Evolutionary conservation across 2,329 filamentous ascomycete genomes (phyloP), one percentile per base, ranked within the genome.

Genomic region (Xylaria sp.): DNA sequence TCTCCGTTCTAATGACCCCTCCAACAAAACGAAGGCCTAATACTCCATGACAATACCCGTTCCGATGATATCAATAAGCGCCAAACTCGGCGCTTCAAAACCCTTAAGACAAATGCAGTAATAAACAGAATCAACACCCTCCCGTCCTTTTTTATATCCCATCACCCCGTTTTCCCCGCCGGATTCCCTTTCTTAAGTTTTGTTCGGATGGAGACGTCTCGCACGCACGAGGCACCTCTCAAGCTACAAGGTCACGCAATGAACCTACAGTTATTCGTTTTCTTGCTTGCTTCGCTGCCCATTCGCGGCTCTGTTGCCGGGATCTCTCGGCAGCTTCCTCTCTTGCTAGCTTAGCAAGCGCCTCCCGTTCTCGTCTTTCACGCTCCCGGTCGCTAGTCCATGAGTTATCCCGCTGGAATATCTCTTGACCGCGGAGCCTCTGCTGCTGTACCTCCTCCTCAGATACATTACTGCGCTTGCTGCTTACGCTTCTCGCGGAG

Each of bases 291-390:
- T 79, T 84, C 66, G 85, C 82, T 9, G 83, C 83, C 83, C 84
- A 87, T 62, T 85, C 81, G 29, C 83, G 78, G 60, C 83, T 83
- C 54, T 81, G 76, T 66, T 77, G 74, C 49, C 84, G 77, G 49
- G 82, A 84, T 63, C 81, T 76, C 69, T 87, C 83, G 8, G 85
- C 84, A 20, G 85, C 85, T 63, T 84, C 75, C 62, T 84, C 79
- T 41, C 85, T 75, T 7, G 84, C 83, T 50, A 74, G 64, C 63
- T 79, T 83, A 13, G 83, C 78, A 37, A 76, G 73, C 44, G 72
- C 69, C 61, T 87, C 83, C 29, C 83, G 77, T 56, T 82, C 80
- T 7, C 74, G 75, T 61, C 74, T 79, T 66, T 84, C 83, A 8
- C 75, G 75, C 57, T 83, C 78, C 44, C 78, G 77, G 42, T 78